Evolutionary conservation across 305 asterid genomes (phyloP).

Genomic region (Fraxinus albicans): DNA sequence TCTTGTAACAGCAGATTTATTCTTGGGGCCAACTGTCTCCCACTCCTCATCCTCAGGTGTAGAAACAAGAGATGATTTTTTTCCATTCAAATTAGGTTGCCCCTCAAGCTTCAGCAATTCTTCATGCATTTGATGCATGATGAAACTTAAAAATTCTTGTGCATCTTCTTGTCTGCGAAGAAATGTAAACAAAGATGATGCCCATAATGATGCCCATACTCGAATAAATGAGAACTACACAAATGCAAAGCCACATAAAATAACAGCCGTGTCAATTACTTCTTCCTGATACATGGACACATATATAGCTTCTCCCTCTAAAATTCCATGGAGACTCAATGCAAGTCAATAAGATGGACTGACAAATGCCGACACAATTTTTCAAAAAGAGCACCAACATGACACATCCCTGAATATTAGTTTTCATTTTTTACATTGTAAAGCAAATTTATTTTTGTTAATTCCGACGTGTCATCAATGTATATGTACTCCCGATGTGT

Average conservation of each 20-base stretch:
- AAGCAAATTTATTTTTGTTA: background rate
- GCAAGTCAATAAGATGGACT: background rate
- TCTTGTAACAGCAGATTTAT: slow-evolving; percentile 94
- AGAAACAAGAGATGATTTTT: slow-evolving; percentile 58
- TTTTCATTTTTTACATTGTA: background rate
- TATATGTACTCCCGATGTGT: background rate
- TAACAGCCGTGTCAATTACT: background rate
- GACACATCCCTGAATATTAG: background rate
- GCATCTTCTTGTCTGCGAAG: slow-evolving; percentile 91
- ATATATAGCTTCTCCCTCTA: slow-evolving; percentile 6
- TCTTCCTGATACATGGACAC: slow-evolving; percentile 6
- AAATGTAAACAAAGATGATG: slow-evolving; percentile 18
- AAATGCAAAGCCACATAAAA: slow-evolving; percentile 1
- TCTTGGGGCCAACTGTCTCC: slow-evolving; percentile 97
- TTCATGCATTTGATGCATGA: slow-evolving; percentile 89
- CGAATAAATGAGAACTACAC: background rate
- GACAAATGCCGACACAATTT: background rate
- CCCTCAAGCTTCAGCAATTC: slow-evolving; percentile 88
- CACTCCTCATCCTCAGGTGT: slow-evolving; percentile 84
- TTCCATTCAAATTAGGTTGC: slow-evolving; percentile 47
- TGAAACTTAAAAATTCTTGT: slow-evolving; percentile 81
- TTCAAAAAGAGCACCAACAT: background rate
- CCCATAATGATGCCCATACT: background rate
- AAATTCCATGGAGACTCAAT: background rate
- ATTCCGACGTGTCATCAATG: background rate